Evolutionary conservation across 78 protist species (phyloP), one percentile per base, ranked within the genome.

Genomic region (Creolimax fragrantissima): DNA sequence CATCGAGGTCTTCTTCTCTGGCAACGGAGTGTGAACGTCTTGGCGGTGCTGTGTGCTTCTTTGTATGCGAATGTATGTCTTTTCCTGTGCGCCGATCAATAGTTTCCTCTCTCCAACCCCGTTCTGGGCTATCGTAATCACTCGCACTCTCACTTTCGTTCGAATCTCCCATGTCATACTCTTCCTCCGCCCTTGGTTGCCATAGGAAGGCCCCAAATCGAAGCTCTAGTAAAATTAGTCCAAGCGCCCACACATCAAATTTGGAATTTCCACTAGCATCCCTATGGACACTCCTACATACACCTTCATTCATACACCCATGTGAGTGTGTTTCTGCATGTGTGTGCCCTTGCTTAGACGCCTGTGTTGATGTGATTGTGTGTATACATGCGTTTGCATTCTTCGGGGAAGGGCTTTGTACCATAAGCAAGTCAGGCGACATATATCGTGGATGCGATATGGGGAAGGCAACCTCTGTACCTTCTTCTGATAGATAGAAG

Each of bases 301-400:
- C 74, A 58, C 17, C 17, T 58, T 11, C 17, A 17, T 58, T 11
- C 17, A 17, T 58, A 17, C 3, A 4, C 37, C 44, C 37, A 41
- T 84, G 89, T 84, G 89, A 43, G 42, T 84, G 89, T 84, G 89
- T 84, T 43, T 84, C 37, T 84, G 89, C 42, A 44, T 84, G 42
- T 84, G 89, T 84, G 42, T 84, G 89, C 42, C 66, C n/a, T 36
- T 7, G 5, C 5, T 36, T 7, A 32, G 5, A 6, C 6, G 86
- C 6, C 7, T 7, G 42, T 58, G 74, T 58, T 11, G 11, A 17
- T 58, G 74, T 58, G 74, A 32, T 11, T 58, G 74, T 58, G 74
- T 58, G 74, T 58, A 17, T 58, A 17, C 74, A 17, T 58, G 74
- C 17, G 74, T 58, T 24, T 81, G 85, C 37, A 81, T 5, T n/a